A percentile compares a stretch with the other conserved stretches of the same genome.
Conservation (phyloP, 805 yeast genomes). For the Blastobotrys muscicola region DNA sequence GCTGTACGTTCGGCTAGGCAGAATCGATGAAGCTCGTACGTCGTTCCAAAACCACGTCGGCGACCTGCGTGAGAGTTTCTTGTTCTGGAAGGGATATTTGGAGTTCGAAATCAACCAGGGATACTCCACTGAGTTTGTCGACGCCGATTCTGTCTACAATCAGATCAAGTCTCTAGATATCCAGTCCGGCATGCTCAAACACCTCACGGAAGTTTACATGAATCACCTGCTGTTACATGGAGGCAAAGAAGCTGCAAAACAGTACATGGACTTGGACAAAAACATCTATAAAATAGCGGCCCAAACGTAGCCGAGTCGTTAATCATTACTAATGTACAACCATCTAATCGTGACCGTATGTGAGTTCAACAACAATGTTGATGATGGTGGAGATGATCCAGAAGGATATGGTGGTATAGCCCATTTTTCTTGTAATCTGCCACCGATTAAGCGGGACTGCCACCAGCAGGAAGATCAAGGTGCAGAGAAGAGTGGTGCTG, state of each 20-base stretch:
- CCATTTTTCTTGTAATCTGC: slow-evolving; percentile 33
- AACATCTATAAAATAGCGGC: slow-evolving; percentile 1
- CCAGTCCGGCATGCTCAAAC: too few species aligned
- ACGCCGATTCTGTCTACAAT: not conserved
- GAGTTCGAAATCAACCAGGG: slow-evolving; percentile 22
- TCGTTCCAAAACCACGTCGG: slow-evolving; percentile 16
- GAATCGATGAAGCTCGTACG: slow-evolving; percentile 17
- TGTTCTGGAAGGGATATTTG: slow-evolving; percentile 27
- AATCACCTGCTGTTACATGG: slow-evolving; percentile 6
- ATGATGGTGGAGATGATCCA: slow-evolving; percentile 36
- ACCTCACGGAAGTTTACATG: slow-evolving; percentile 21
- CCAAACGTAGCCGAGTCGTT: not conserved
- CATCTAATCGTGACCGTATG: not conserved
- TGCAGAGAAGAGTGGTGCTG: slow-evolving; percentile 32
- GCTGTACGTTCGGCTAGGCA: not conserved
- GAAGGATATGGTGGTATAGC: slow-evolving; percentile 30
- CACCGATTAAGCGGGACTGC: slow-evolving; percentile 35
- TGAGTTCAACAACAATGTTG: slow-evolving; percentile 15
- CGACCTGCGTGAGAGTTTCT: slow-evolving; percentile 16
- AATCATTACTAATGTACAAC: not conserved
- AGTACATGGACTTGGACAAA: slow-evolving; percentile 9
- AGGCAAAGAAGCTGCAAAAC: slow-evolving; percentile 3
- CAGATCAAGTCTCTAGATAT: too few species aligned
- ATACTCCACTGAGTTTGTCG: not conserved
- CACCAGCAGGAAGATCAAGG: slow-evolving; percentile 31